A percentile compares a stretch with the other conserved stretches of the same genome.
Evolutionary conservation across 495 filamentous ascomycete genomes (phyloP).

Genomic region (Chaetomium cochliodes): DNA sequence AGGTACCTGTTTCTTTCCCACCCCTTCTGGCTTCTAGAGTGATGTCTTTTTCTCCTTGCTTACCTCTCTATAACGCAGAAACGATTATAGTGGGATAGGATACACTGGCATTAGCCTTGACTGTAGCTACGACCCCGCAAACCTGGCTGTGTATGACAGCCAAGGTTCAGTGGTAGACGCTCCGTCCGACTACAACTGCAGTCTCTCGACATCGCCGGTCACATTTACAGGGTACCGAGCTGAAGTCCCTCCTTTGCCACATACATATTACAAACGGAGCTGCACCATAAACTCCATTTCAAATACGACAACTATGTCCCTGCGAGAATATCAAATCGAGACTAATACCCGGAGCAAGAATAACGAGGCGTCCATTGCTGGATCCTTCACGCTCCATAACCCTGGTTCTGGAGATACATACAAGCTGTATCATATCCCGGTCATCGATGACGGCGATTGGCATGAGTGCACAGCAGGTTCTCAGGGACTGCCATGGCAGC

Average conservation of each 20-base stretch:
- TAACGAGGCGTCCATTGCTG: not conserved
- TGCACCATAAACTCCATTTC: not conserved
- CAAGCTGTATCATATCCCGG: not conserved
- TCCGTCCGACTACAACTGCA: slow-evolving; percentile 5
- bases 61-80: not conserved
- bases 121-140: not conserved
- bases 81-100: not conserved
- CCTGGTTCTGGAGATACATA: not conserved
- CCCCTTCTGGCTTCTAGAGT: not conserved
- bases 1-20: not conserved
- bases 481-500: not conserved
- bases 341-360: not conserved
- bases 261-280: not conserved
- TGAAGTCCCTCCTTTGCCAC: not conserved
- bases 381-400: not conserved
- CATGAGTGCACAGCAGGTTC: not conserved
- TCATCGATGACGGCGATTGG: not conserved
- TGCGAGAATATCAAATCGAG: not conserved
- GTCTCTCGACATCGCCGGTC: not conserved
- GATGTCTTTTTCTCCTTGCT: not conserved
- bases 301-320: not conserved
- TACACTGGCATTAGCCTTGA: not conserved
- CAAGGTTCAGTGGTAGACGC: not conserved
- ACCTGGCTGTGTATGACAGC: not conserved
- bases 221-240: not conserved